Base-by-base conservation (phyloP, 208 protist genomes). In the Trypanosoma platydactyli region DNA sequence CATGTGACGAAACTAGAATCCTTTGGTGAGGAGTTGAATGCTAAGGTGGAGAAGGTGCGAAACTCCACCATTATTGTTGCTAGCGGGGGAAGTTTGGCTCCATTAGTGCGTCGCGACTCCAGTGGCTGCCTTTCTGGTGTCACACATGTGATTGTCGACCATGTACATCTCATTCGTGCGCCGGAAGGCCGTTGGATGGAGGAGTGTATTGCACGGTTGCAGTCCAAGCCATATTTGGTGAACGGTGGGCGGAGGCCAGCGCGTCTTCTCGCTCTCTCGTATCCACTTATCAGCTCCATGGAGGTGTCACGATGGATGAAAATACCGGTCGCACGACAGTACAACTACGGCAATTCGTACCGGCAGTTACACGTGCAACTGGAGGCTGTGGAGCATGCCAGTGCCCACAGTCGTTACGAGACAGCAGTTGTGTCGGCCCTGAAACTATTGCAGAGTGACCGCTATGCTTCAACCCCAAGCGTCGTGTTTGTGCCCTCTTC, bases 261-360 rank as follows among this genome's bases (percentile, higher is more conserved):
- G 18, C 87, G 90, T 40, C 62, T 96, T 45, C 78, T 96, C 20
- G 87, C 84, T 6, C 81, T 96, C n/a, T 87, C 87, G 0, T 94
- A 93, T 60, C 84, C 90, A 11, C 78, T 94, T n/a, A 91, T 94
- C 52, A 93, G 86, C 68, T 76, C 65, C 20, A 73, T 64, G 15
- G 90, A 96, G 73, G 55, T 96, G n/a, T 80, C 84, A n/a, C 85
- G 82, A 24, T 95, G 90, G 90, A 78, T 95, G 74, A 73, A 76
- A 49, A 80, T 95, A 24, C 74, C 80, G 13, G 38, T 46, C 24
- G 60, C 69, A 5, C 52, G 73, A 24, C 89, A 92, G 69, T 91
- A 82, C 68, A 95, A 95, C 70, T 92, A 84, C 66, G 87, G 90
- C 41, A 77, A 56, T 53, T 84, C 79, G 29, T 91, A 89, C 77